phyloP scores from a whole-genome alignment of 768 basidiomycete genomes.

The Suillus variegatus region DNA sequence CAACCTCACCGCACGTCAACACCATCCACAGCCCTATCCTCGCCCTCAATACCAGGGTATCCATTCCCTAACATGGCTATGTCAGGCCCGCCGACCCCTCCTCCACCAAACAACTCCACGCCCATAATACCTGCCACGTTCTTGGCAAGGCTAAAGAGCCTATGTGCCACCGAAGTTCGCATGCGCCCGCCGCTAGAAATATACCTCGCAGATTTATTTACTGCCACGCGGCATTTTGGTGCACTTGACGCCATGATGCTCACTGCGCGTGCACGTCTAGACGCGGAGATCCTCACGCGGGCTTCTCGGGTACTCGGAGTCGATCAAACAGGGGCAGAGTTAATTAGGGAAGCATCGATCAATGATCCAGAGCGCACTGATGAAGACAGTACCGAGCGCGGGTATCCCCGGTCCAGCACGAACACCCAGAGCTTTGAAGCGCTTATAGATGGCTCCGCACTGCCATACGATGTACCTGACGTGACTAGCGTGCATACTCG shows the following conservation, averaged over 20 bases:
- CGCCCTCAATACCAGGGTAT: slow-evolving; percentile 33
- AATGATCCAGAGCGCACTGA: slow-evolving; percentile 20
- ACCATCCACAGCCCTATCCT: slow-evolving; percentile 27
- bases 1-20: slow-evolving; percentile 29
- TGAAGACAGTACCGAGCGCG: slow-evolving; percentile 15
- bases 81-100: slow-evolving; percentile 30
- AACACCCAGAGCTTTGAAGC: slow-evolving; percentile 19
- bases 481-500: slow-evolving; percentile 10
- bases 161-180: slow-evolving; percentile 38
- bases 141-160: slow-evolving; percentile 27
- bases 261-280: slow-evolving; percentile 57
- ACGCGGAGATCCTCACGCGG: slow-evolving; percentile 66
- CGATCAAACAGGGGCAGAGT: slow-evolving; percentile 61
- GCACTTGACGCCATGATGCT: slow-evolving; percentile 70
- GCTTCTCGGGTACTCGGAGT: slow-evolving; percentile 67
- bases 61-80: slow-evolving; percentile 19
- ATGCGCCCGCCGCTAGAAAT: slow-evolving; percentile 54
- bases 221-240: slow-evolving; percentile 71
- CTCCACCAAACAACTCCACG: slow-evolving; percentile 11
- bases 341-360: slow-evolving; percentile 39
- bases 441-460: slow-evolving; percentile 17
- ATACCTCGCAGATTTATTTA: slow-evolving; percentile 75
- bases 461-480: slow-evolving; percentile 16
- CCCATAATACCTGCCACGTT: slow-evolving; percentile 35
- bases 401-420: slow-evolving; percentile 17